Base-by-base conservation (phyloP, 2,329 filamentous ascomycete species). In the Onygenales sp. region DNA sequence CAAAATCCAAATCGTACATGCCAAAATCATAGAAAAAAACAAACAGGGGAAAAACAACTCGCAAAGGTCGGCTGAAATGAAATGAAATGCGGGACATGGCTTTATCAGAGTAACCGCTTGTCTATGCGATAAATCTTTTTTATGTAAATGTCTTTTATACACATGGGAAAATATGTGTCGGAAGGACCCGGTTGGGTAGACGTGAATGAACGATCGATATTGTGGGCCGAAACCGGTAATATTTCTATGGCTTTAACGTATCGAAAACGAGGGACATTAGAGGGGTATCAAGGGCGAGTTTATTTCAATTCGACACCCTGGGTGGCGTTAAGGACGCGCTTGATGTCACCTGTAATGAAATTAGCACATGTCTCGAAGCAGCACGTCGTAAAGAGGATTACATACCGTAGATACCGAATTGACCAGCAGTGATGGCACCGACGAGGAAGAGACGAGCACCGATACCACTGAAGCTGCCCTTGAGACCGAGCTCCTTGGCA, bases 341-440 rank as follows among this genome's bases (percentile, higher is more conserved):
- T 87, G 63, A 86, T 75, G 64, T 81, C 78, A 57, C 56, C 44
- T 55, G 42, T 38, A 31, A 43, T 44, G 13, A 55, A 46, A 44
- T 56, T 56, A 60, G 56, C 53, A 43, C 56, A 42, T 27, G 10
- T n/a, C n/a, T 38, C 38, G 14, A n/a, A 14, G 21, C 10, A 32
- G 35, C 21, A 50, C 49, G 21, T 39, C 14, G 13, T 51, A 27
- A 8, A 9, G 39, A 50, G 14, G 43, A 35, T 31, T 10, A 55
- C 61, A 54, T 59, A 63, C 61, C 80, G 69, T 95, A 95, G 73
- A 95, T 95, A 67, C 87, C 87, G 74, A 93, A 93, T 76, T 93
- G 88, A 71, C 85, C 85, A 59, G 84, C 84, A 58, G 85, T 89
- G 63, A 89, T 73, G 62, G 83, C 86, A 73, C 86, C 85, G 65